Evolutionary conservation across 345 rosid genomes (phyloP).

Genomic region (Aquilaria malaccensis): DNA sequence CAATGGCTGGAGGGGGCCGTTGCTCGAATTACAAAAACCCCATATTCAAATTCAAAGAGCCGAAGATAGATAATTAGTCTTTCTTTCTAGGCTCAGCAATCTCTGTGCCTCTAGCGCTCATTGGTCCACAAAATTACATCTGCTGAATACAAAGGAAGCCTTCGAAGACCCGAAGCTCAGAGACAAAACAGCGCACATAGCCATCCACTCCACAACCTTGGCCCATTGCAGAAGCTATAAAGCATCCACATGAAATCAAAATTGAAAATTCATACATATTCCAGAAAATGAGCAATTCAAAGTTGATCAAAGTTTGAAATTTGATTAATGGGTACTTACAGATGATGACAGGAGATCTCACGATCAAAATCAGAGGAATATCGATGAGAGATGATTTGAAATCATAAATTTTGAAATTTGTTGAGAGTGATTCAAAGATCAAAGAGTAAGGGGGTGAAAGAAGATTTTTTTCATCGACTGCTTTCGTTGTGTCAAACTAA

Average conservation of each 20-base stretch:
- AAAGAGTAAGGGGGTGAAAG: not conserved
- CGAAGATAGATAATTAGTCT: too few species aligned
- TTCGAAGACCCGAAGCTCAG: constrained; percentile 64
- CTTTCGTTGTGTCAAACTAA: too few species aligned
- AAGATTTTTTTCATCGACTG: too few species aligned
- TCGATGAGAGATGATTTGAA: constrained; percentile 76
- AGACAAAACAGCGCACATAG: constrained; percentile 55
- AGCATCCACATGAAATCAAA: constrained; percentile 40
- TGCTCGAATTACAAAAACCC: too few species aligned
- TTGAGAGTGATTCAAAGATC: constrained; percentile 21
- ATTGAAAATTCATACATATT: not conserved
- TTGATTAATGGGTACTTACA: constrained; percentile 40
- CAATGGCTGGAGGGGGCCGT: too few species aligned
- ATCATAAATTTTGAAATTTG: constrained; percentile 19
- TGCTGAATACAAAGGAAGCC: constrained; percentile 63
- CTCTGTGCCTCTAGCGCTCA: constrained; percentile 50
- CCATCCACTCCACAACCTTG: constrained; percentile 60
- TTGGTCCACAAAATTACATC: constrained; percentile 17
- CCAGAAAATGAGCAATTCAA: not conserved
- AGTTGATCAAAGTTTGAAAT: not conserved
- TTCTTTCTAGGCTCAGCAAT: constrained; percentile 19
- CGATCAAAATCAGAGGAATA: constrained; percentile 65
- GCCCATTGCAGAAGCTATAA: constrained; percentile 84
- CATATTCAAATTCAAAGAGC: too few species aligned
- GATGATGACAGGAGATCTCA: constrained; percentile 76